Evolutionary conservation across 176 grass and related monocot species (phyloP).

Genomic region (Melocanna baccifera): DNA sequence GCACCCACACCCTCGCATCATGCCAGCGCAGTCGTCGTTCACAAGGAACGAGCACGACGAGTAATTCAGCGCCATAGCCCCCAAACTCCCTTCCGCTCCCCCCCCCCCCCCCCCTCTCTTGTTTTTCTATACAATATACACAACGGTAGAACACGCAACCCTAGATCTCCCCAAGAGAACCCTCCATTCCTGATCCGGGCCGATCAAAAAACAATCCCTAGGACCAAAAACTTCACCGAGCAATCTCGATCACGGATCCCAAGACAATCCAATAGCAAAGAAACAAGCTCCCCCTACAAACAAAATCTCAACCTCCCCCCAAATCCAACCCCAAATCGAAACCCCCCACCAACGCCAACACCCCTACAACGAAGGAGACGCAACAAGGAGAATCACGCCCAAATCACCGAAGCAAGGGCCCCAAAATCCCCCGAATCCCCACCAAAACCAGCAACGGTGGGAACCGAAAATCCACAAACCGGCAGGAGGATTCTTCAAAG

Average conservation of each 20-base stretch:
- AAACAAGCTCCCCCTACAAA: neutral
- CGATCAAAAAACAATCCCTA: conserved; percentile 64
- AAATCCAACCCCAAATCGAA: conserved; percentile 17
- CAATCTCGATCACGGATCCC: conserved; percentile 60
- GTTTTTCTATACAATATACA: conserved; percentile 20
- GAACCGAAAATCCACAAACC: conserved; percentile 19
- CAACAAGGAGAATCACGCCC: conserved; percentile 7
- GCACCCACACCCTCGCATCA: conserved; percentile 49
- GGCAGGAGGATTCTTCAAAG: neutral
- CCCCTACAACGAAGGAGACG: neutral
- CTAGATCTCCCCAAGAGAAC: conserved; percentile 60
- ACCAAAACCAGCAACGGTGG: neutral
- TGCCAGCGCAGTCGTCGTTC: conserved; percentile 35
- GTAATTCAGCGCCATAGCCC: conserved; percentile 52
- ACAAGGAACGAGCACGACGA: conserved; percentile 42
- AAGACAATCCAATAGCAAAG: conserved; percentile 31
- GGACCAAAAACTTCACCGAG: conserved; percentile 94
- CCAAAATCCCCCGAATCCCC: conserved; percentile 5
- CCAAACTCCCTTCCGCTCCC: conserved; percentile 1
- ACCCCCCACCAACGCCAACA: neutral
- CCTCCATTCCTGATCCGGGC: conserved; percentile 72
- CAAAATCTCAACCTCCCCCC: neutral
- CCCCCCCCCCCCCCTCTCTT: neutral
- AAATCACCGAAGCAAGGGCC: neutral
- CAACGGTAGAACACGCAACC: conserved; percentile 24